Evolutionary conservation across 169 alveolate genomes (phyloP).

Genomic region (Plasmodium gonderi): DNA sequence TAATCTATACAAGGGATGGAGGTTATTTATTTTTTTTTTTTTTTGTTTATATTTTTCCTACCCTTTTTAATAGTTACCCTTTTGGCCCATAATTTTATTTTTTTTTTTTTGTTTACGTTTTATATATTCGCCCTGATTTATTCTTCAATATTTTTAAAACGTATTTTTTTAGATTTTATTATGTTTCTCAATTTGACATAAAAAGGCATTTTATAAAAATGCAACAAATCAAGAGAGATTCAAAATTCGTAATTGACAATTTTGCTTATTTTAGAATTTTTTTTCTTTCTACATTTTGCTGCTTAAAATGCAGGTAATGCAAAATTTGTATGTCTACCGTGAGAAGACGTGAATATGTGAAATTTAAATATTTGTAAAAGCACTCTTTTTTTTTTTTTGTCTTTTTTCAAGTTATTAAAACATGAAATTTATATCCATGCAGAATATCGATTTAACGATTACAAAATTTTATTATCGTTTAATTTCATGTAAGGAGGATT

Average conservation of each 20-base stretch:
- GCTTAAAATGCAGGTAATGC: neutral
- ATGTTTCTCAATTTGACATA: neutral
- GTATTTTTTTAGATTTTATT: neutral
- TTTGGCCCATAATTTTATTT: neutral
- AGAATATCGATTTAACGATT: neutral
- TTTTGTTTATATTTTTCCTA: neutral
- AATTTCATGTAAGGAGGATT: neutral
- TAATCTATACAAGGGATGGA: too few relatives aligned
- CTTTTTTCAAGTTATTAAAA: too few relatives aligned
- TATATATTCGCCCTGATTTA: too few relatives aligned
- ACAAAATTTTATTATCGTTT: neutral
- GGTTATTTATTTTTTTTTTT: too few relatives aligned
- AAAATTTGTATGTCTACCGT: neutral
- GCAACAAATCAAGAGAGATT: neutral
- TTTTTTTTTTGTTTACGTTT: neutral
- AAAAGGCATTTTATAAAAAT: neutral
- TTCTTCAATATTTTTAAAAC: neutral
- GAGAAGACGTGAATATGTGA: neutral
- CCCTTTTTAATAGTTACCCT: neutral
- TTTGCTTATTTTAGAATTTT: too few relatives aligned
- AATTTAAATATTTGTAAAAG: too few relatives aligned
- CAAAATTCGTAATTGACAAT: neutral
- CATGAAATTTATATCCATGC: too few relatives aligned
- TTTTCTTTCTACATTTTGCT: neutral
- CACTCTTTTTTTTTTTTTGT: too few relatives aligned